Percentiles rank a stretch among this genome's conserved stretches.
phyloP scores from a whole-genome alignment of 1,139 yeast species.

The Pichia sp. region DNA sequence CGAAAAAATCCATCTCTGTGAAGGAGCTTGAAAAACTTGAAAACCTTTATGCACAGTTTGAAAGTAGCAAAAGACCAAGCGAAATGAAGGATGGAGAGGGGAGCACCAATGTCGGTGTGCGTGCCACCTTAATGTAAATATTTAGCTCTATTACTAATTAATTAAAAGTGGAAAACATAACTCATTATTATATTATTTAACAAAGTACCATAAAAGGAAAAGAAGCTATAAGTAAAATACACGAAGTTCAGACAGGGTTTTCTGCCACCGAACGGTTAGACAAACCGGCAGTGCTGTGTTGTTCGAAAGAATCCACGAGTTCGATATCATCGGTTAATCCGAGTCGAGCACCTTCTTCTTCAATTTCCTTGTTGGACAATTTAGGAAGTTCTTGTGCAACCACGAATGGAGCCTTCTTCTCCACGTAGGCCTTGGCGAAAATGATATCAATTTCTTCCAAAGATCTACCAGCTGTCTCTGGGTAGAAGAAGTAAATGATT shows the following conservation, averaged over 20 bases:
- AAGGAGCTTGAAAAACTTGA: slow-evolving; percentile 63
- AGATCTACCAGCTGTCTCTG: slow-evolving; percentile 61
- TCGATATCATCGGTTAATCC: slow-evolving; percentile 45
- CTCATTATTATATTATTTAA: background rate
- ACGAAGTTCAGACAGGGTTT: background rate
- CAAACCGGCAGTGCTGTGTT: background rate
- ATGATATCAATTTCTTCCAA: slow-evolving; percentile 62
- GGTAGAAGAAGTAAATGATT: slow-evolving; percentile 60
- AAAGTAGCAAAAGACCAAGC: slow-evolving; percentile 70
- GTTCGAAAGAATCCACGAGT: background rate
- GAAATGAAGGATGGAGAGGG: slow-evolving; percentile 86
- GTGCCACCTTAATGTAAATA: slow-evolving; percentile 43
- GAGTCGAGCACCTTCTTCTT: slow-evolving; percentile 44
- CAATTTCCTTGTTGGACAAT: slow-evolving; percentile 43
- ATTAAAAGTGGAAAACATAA: background rate
- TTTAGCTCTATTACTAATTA: background rate
- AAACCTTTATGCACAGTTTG: slow-evolving; percentile 66
- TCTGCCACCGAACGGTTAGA: background rate
- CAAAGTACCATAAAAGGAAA: background rate
- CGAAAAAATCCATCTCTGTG: slow-evolving; percentile 81
- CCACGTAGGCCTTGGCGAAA: slow-evolving; percentile 45
- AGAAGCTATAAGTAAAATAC: background rate
- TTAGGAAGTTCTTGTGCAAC: slow-evolving; percentile 51
- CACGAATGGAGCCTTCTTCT: slow-evolving; percentile 45
- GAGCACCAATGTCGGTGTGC: slow-evolving; percentile 79